A percentile compares a stretch with the other conserved stretches of the same genome.
Conservation (phyloP, 75 land plant genomes). For the Isoetes taiwanensis region DNA sequence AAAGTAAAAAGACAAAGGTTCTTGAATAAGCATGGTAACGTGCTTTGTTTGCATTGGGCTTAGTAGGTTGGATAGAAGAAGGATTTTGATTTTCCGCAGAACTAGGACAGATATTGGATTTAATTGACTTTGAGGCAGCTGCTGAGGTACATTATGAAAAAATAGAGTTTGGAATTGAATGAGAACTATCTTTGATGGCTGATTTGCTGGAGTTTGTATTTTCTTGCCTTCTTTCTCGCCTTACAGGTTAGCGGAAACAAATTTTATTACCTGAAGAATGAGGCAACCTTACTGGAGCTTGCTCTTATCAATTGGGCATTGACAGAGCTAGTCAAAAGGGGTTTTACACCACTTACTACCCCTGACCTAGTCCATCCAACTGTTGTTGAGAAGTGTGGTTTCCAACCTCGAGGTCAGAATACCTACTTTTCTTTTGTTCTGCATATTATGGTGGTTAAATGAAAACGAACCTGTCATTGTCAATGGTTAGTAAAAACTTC, state of each 20-base stretch:
- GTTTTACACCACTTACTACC: slow-evolving; percentile 65
- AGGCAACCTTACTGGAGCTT: slow-evolving; percentile 80
- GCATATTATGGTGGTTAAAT: no score
- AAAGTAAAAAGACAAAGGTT: no score
- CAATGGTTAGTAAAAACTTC: no score
- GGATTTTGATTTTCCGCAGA: slow-evolving; percentile 61
- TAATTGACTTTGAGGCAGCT: slow-evolving; percentile 92
- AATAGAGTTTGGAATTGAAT: no score
- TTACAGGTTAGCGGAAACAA: slow-evolving; percentile 92
- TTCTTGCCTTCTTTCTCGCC: background rate
- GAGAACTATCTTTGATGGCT: no score
- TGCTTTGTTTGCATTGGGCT: no score
- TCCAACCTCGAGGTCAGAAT: slow-evolving; percentile 90
- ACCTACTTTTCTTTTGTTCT: slow-evolving; percentile 80
- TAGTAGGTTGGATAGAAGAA: slow-evolving; percentile 65
- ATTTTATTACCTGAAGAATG: slow-evolving; percentile 94
- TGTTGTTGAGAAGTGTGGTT: slow-evolving; percentile 92
- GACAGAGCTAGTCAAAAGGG: slow-evolving; percentile 60
- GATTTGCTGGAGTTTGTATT: background rate
- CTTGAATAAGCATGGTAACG: no score
- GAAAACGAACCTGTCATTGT: no score
- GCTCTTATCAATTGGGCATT: slow-evolving; percentile 76
- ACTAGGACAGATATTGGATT: slow-evolving; percentile 70
- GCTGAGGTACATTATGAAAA: no score
- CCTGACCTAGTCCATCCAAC: slow-evolving; percentile 92